Percentiles rank a stretch among this genome's conserved stretches.
Conservation (phyloP, 1,284 basidiomycete species). For the Puccinia triticina region DNA sequence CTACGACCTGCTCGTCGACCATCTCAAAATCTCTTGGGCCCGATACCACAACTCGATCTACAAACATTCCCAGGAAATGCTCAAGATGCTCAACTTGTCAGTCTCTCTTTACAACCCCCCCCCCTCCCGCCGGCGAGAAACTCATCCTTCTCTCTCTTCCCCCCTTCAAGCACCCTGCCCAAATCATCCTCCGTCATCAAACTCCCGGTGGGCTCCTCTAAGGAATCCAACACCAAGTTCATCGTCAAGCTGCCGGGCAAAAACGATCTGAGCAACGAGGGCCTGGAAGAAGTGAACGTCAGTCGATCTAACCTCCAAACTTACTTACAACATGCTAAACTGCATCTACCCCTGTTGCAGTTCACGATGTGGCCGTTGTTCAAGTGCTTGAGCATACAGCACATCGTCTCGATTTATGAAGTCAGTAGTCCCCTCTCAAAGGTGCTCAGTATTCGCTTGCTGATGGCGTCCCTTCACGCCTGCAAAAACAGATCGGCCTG, state of each 20-base stretch:
- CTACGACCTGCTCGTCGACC: slow-evolving; percentile 89
- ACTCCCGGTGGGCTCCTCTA: slow-evolving; percentile 37
- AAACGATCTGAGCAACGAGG: slow-evolving; percentile 31
- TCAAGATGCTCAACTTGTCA: slow-evolving; percentile 59
- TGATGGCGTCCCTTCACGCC: too few species aligned
- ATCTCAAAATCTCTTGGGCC: slow-evolving; percentile 67
- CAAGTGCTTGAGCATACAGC: slow-evolving; percentile 89
- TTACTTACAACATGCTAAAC: background rate
- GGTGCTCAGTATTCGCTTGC: background rate
- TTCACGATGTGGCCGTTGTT: slow-evolving; percentile 98
- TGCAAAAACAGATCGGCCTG: slow-evolving; percentile 68
- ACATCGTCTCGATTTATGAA: slow-evolving; percentile 90
- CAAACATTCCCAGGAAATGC: slow-evolving; percentile 60
- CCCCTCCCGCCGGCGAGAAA: background rate
- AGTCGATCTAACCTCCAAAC: slow-evolving; percentile 51
- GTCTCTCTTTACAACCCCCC: slow-evolving; percentile 55
- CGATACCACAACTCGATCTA: slow-evolving; percentile 60
- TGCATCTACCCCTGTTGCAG: too few species aligned
- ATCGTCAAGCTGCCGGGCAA: slow-evolving; percentile 43
- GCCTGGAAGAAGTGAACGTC: slow-evolving; percentile 47
- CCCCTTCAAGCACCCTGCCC: slow-evolving; percentile 11
- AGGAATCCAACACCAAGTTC: slow-evolving; percentile 42
- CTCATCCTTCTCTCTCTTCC: background rate
- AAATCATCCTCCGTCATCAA: slow-evolving; percentile 25
- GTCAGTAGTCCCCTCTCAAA: background rate